phyloP scores from a whole-genome alignment of 192 early-diverging fungal genomes.

The Entomortierella parvispora region DNA sequence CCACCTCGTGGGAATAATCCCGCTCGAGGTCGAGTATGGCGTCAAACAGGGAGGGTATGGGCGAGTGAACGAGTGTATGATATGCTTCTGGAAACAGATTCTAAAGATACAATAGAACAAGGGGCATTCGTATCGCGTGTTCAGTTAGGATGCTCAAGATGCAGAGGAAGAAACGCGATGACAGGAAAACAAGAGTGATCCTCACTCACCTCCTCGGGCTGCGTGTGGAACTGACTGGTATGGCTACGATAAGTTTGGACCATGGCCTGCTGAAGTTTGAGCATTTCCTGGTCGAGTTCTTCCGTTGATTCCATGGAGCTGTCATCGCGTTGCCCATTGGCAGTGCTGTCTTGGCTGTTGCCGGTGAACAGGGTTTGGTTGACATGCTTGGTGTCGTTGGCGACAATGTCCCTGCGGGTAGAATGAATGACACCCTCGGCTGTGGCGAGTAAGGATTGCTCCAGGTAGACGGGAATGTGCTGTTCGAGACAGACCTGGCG shows the following conservation, averaged over 20 bases:
- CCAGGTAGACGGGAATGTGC: conserved; percentile 57
- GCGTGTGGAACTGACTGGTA: conserved; percentile 57
- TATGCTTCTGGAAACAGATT: conserved; percentile 68
- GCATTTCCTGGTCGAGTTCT: conserved; percentile 1
- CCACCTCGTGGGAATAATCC: conserved; percentile 58
- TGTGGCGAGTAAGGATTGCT: conserved; percentile 56
- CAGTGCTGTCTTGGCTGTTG: background rate
- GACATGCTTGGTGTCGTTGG: conserved; percentile 20
- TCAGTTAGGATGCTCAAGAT: background rate
- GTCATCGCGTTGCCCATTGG: background rate
- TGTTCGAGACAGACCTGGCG: conserved; percentile 52
- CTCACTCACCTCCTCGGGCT: conserved; percentile 55
- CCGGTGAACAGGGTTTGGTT: conserved; percentile 11
- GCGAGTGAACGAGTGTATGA: conserved; percentile 67
- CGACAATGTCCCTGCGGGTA: conserved; percentile 30
- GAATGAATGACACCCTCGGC: conserved; percentile 49
- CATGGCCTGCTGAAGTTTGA: conserved; percentile 39
- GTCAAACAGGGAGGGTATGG: conserved; percentile 64
- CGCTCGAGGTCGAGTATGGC: conserved; percentile 65
- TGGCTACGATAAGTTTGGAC: conserved; percentile 52
- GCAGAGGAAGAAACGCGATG: background rate
- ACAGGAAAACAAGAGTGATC: background rate
- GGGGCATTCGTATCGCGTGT: too few species aligned
- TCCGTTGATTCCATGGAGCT: background rate
- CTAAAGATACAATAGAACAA: conserved; percentile 36